Conservation (phyloP, 164 flowering plant species). For the Kalanchoe fedtschenkoi region DNA sequence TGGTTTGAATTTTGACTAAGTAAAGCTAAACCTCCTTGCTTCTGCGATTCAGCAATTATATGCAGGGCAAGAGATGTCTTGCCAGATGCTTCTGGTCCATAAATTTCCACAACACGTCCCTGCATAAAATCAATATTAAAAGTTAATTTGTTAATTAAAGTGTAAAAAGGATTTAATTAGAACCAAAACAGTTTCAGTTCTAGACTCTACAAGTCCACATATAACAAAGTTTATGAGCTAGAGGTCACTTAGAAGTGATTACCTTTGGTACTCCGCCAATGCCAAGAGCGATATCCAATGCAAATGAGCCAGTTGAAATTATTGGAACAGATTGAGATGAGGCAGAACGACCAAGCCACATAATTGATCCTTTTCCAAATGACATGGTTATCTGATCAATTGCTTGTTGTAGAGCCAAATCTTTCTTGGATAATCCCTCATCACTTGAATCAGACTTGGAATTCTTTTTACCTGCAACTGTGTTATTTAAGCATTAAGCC, state of each 20-base stretch:
- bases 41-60: constrained; percentile 92
- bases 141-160: background rate
- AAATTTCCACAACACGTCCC: constrained; percentile 97
- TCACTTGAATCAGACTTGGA: constrained; percentile 59
- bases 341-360: constrained; percentile 89
- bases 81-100: constrained; percentile 98
- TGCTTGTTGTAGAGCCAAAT: constrained; percentile 68
- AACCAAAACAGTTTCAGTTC: background rate
- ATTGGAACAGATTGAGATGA: constrained; percentile 55
- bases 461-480: constrained; percentile 40
- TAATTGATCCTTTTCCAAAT: constrained; percentile 90
- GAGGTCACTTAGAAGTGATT: background rate
- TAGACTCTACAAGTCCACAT: background rate
- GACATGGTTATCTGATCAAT: constrained; percentile 76
- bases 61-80: constrained; percentile 96
- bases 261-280: constrained; percentile 96
- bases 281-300: constrained; percentile 79
- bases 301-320: constrained; percentile 82
- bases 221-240: background rate
- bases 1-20: background rate
- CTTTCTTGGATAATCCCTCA: constrained; percentile 75
- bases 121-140: constrained; percentile 14
- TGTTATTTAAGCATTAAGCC: background rate
- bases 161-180: background rate
- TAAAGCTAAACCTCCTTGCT: constrained; percentile 58